Conservation (phyloP, 148 eudicot species). For the Diospyros kaki region DNA sequence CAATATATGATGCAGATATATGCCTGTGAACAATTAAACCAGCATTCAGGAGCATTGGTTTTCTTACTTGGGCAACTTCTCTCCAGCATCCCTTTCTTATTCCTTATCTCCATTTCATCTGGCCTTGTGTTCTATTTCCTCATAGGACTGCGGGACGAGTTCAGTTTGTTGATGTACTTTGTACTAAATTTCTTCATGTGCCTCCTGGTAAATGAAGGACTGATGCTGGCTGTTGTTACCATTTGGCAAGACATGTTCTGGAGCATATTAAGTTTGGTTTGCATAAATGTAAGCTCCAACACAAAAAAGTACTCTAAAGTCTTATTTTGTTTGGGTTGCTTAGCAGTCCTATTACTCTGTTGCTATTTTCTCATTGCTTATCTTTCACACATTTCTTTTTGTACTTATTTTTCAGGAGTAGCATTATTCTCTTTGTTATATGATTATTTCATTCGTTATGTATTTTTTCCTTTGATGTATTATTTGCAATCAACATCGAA, state of each 20-base stretch:
- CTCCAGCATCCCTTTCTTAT: constrained; percentile 90
- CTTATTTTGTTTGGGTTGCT: too few relatives aligned
- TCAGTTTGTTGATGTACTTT: constrained; percentile 91
- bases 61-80: constrained; percentile 86
- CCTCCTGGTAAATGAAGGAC: constrained; percentile 84
- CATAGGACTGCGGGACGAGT: constrained; percentile 75
- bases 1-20: constrained; percentile 50
- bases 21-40: constrained; percentile 67
- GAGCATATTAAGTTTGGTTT: constrained; percentile 67
- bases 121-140: constrained; percentile 90
- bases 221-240: constrained; percentile 67
- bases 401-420: too few relatives aligned
- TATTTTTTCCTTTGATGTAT: too few relatives aligned
- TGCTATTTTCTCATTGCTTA: not conserved
- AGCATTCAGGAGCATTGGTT: constrained; percentile 75
- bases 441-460: too few relatives aligned
- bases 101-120: constrained; percentile 88
- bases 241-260: constrained; percentile 67
- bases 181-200: constrained; percentile 82
- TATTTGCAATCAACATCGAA: too few relatives aligned
- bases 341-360: too few relatives aligned
- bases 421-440: too few relatives aligned
- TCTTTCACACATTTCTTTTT: too few relatives aligned
- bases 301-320: not conserved
- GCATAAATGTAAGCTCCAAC: constrained; percentile 65